Evolutionary conservation across 805 yeast species (phyloP).

Genomic region (Candida orba): DNA sequence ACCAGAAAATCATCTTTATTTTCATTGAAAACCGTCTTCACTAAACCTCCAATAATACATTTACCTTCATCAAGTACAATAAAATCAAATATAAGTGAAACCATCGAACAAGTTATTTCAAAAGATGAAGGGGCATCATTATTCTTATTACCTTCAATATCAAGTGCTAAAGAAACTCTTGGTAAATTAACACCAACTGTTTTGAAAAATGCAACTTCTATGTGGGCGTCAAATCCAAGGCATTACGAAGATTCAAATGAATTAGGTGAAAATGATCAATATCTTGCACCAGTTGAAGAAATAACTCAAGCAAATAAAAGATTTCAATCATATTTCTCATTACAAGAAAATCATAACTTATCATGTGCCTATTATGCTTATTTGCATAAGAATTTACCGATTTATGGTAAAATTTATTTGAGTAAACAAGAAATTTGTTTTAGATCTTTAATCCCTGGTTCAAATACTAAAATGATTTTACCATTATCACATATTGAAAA

Average conservation of each 20-base stretch:
- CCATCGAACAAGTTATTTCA: not conserved
- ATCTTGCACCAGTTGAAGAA: slow-evolving; percentile 36
- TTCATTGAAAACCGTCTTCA: too few species aligned
- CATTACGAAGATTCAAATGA: slow-evolving; percentile 49
- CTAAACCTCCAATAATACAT: too few species aligned
- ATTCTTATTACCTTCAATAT: not conserved
- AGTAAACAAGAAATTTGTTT: slow-evolving; percentile 69
- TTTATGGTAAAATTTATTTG: slow-evolving; percentile 77
- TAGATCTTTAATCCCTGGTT: slow-evolving; percentile 71
- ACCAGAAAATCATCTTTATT: not conserved
- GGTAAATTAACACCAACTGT: slow-evolving; percentile 12
- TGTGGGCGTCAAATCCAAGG: slow-evolving; percentile 55
- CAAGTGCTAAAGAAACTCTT: slow-evolving; percentile 6
- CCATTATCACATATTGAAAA: slow-evolving; percentile 71
- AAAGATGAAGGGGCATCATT: not conserved
- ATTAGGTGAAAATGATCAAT: slow-evolving; percentile 41
- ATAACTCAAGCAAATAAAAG: slow-evolving; percentile 44
- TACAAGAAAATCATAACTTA: slow-evolving; percentile 43
- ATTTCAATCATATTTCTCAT: slow-evolving; percentile 59
- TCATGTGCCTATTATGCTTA: slow-evolving; percentile 66
- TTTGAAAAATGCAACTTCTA: slow-evolving; percentile 23
- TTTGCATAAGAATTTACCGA: slow-evolving; percentile 63
- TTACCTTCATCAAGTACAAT: not conserved
- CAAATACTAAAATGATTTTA: slow-evolving; percentile 71
- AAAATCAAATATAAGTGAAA: not conserved